Base-by-base conservation (phyloP, 495 filamentous ascomycete genomes). In the Pyrenula massariospora region DNA sequence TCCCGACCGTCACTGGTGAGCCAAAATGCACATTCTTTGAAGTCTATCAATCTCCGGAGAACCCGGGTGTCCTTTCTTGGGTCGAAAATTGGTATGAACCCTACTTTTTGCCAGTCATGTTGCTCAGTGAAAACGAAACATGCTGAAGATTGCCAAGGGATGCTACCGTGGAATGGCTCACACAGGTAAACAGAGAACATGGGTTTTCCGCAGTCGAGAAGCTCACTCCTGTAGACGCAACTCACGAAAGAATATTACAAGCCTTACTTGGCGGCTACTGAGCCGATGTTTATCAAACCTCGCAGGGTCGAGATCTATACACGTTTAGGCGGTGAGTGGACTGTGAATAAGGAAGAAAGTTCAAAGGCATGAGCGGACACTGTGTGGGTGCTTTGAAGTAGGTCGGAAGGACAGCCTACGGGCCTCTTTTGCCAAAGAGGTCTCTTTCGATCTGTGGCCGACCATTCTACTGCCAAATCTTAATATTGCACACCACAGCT, bases 21-120 rank as follows among this genome's bases (percentile, higher is more conserved):
- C 71, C 72, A 1, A 70, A 77, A 25, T 76, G 70, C 56, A 67
- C 66, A 10, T 78, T 77, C 60, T 78, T 78, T 56, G 74, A 78
- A 58, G 58, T 77, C 8, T 78, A 74, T 53, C 66, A 68, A 54
- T 65, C 63, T 15, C 56, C 60, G 1, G 68, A 72, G 31, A 62
- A 74, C 5, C 73, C 73, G 11, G 74, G 74, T 12, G 68, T 64
- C 36, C 53, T 78, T 22, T 69, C 63, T 23, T 77, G 70, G 66
- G 66, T 78, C 20, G 74, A 78, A 57, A 71, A 79, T 53, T 78
- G 75, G 74, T 65, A 66, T 58, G 59, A 50, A 48, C 24, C 19
- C 50, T 52, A 20, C 24, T 8, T 24, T n/a, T 53, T 20, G 19
- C 12, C 2, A 24, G 3, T 24, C 12, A 24, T n/a, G 3, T 31